Conservation (phyloP, 179 eudicot genomes). For the Spinacia oleracea region DNA sequence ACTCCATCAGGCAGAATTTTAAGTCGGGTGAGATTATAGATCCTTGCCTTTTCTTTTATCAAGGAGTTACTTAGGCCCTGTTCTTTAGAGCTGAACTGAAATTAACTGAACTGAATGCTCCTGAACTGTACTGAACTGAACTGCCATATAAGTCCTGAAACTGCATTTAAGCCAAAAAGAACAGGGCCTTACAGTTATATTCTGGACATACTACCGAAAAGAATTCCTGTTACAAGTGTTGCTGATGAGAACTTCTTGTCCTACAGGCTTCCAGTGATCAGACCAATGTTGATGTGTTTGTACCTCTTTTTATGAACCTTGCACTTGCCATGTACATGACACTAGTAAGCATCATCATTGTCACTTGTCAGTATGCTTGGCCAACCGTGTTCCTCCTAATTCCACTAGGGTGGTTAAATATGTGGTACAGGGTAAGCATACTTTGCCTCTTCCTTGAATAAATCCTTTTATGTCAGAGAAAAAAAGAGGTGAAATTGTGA, state of each 20-base stretch:
- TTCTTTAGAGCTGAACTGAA: no score
- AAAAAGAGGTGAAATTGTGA: background rate
- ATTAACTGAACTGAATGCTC: no score
- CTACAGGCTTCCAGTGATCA: constrained; percentile 94
- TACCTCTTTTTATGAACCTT: constrained; percentile 72
- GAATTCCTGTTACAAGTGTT: background rate
- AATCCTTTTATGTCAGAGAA: background rate
- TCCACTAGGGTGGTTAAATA: constrained; percentile 86
- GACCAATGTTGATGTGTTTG: constrained; percentile 73
- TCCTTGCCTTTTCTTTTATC: background rate
- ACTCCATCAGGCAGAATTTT: constrained; percentile 98
- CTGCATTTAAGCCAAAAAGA: no score
- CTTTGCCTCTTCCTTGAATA: background rate
- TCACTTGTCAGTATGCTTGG: constrained; percentile 96
- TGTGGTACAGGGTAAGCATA: constrained; percentile 82
- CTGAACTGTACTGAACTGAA: no score
- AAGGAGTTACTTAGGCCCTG: background rate
- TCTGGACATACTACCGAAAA: background rate
- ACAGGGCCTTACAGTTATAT: no score
- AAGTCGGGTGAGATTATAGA: constrained; percentile 70
- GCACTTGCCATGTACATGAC: constrained; percentile 72
- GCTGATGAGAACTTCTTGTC: constrained; percentile 13
- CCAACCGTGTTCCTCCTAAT: constrained; percentile 76
- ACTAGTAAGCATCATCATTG: constrained; percentile 69
- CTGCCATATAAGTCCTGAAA: no score